Conservation (phyloP, 345 rosid species). For the Sonneratia alba region DNA sequence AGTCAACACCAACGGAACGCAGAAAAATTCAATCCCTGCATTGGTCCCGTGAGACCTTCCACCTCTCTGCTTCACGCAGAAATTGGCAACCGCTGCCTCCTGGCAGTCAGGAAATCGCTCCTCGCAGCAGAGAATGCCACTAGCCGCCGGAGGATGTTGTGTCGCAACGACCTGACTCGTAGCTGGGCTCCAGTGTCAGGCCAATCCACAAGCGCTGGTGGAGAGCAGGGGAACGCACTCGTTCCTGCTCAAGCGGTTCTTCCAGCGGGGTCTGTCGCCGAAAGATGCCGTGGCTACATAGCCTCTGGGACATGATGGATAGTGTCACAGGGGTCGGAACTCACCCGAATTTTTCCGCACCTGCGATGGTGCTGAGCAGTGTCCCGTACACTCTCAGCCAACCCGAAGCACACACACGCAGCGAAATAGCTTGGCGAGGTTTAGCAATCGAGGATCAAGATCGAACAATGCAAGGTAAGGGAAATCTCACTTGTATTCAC, state of each 20-base stretch:
- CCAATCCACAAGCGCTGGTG: slow-evolving; percentile 31
- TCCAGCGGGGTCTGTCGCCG: slow-evolving; percentile 62
- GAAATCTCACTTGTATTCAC: too few relatives aligned
- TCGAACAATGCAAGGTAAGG: too few relatives aligned
- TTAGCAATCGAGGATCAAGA: too few relatives aligned
- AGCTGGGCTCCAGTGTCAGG: slow-evolving; percentile 12
- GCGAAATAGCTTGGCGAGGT: too few relatives aligned
- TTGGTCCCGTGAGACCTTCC: slow-evolving; percentile 1
- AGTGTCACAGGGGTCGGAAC: too few relatives aligned
- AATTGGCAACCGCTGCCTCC: slow-evolving; percentile 11
- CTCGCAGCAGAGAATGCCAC: slow-evolving; percentile 15
- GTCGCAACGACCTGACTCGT: slow-evolving; percentile 26
- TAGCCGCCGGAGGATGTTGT: slow-evolving; percentile 32
- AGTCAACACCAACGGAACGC: too few relatives aligned
- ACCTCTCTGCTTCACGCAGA: slow-evolving; percentile 29
- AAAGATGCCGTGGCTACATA: slow-evolving; percentile 73
- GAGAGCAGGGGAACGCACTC: slow-evolving; percentile 86
- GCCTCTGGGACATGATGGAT: slow-evolving; percentile 69
- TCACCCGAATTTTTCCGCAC: too few relatives aligned
- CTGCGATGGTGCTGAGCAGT: too few relatives aligned
- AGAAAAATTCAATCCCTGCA: too few relatives aligned
- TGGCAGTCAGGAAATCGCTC: slow-evolving; percentile 16
- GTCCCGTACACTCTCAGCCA: too few relatives aligned
- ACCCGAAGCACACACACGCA: too few relatives aligned
- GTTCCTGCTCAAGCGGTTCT: slow-evolving; percentile 50